phyloP scores from a whole-genome alignment of 768 basidiomycete species.

The Panaeolus papilionaceus region DNA sequence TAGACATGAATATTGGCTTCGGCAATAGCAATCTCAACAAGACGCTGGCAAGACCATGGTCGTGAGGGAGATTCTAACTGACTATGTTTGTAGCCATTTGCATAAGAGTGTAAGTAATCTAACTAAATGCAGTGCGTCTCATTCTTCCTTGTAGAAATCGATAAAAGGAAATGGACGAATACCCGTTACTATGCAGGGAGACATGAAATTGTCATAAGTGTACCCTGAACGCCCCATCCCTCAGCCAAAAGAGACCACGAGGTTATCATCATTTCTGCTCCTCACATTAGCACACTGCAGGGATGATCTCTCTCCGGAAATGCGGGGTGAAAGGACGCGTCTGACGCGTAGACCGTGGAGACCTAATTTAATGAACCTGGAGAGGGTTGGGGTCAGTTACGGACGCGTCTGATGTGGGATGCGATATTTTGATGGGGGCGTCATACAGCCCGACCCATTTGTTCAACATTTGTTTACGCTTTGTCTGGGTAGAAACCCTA shows the following conservation, averaged over 20 bases:
- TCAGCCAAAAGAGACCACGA: not conserved
- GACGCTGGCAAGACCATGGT: no score
- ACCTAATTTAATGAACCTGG: not conserved
- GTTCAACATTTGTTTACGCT: not conserved
- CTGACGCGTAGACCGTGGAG: not conserved
- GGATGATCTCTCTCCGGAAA: not conserved
- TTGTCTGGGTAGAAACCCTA: not conserved
- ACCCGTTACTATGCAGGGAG: not conserved
- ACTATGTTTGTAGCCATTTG: no score
- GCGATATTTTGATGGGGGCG: not conserved
- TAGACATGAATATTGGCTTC: no score
- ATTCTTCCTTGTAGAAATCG: not conserved
- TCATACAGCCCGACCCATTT: not conserved
- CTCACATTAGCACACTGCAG: slow-evolving; percentile 1
- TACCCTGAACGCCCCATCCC: not conserved
- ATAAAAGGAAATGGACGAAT: not conserved
- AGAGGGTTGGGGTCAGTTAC: not conserved
- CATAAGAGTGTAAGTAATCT: not conserved
- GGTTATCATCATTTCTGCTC: slow-evolving; percentile 5
- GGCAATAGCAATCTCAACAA: no score
- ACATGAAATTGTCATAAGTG: no score
- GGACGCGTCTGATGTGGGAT: not conserved
- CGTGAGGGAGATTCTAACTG: no score
- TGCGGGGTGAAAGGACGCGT: not conserved
- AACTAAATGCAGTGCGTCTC: not conserved